Evolutionary conservation across 371 early-diverging fungal species (phyloP).

Genomic region (Mucor sp.): DNA sequence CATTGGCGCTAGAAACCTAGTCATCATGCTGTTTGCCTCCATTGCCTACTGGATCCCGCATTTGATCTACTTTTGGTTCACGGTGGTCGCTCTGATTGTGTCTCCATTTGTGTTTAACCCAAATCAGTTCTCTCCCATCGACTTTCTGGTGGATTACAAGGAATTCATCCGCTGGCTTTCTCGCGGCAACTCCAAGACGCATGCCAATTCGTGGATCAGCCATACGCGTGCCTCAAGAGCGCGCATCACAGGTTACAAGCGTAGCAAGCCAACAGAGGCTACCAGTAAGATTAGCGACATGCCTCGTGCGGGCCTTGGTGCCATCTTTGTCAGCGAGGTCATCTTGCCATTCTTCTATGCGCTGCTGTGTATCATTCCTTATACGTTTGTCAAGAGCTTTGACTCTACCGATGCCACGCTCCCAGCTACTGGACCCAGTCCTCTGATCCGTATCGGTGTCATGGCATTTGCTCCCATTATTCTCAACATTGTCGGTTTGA

Average conservation of each 20-base stretch:
- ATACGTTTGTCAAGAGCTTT: slow-evolving; percentile 66
- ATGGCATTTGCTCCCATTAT: slow-evolving; percentile 75
- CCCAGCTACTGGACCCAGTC: slow-evolving; percentile 48
- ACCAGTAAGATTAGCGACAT: slow-evolving; percentile 50
- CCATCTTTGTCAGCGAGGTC: slow-evolving; percentile 78
- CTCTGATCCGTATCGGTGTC: slow-evolving; percentile 62
- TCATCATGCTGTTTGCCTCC: slow-evolving; percentile 78
- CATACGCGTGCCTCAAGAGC: slow-evolving; percentile 74
- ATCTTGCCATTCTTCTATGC: slow-evolving; percentile 73
- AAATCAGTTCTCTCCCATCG: slow-evolving; percentile 75
- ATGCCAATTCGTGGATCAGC: slow-evolving; percentile 81
- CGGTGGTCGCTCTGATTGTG: slow-evolving; percentile 70
- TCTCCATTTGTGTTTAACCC: slow-evolving; percentile 88
- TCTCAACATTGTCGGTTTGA: slow-evolving; percentile 70
- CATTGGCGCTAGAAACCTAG: slow-evolving; percentile 70
- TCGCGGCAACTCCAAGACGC: slow-evolving; percentile 72
- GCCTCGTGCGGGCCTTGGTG: slow-evolving; percentile 66
- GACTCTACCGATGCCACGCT: slow-evolving; percentile 32
- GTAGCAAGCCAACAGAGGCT: slow-evolving; percentile 41
- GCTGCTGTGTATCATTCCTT: slow-evolving; percentile 61
- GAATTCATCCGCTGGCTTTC: slow-evolving; percentile 84
- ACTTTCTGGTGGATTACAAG: slow-evolving; percentile 80
- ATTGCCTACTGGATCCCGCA: slow-evolving; percentile 75
- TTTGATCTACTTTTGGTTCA: slow-evolving; percentile 86
- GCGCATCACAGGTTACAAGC: slow-evolving; percentile 81